These are phyloP conservation scores for Trichoderma gamsii DNA, from an alignment of 495 filamentous ascomycete species.

Conservation along the genomic window DNA sequence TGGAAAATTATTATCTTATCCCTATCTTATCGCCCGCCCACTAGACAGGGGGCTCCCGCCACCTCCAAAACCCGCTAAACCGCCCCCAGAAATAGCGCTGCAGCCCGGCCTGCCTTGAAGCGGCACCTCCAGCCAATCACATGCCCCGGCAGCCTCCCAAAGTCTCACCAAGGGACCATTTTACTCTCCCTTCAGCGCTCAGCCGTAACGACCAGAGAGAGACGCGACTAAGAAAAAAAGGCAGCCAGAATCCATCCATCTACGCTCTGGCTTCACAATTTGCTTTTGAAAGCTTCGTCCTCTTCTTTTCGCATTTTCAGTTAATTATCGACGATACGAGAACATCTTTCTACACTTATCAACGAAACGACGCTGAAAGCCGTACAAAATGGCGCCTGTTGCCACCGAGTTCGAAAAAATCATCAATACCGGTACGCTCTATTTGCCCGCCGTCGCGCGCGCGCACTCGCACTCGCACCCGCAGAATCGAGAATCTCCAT, in stretches of 20 bases:
- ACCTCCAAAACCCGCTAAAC: background rate
- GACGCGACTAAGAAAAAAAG: conserved; percentile 2
- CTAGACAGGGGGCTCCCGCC: conserved; percentile 5
- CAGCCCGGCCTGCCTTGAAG: background rate
- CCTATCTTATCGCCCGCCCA: conserved; percentile 9
- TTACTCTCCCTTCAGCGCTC: background rate
- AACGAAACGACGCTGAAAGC: background rate
- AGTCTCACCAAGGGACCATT: background rate
- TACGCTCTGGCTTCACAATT: background rate
- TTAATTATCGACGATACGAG: background rate
- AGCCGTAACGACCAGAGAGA: background rate
- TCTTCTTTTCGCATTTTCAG: background rate
- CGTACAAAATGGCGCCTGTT: conserved; percentile 42
- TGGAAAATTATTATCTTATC: background rate
- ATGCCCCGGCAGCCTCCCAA: background rate
- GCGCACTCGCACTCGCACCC: background rate
- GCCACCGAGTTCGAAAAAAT: conserved; percentile 59
- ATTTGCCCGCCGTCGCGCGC: background rate
- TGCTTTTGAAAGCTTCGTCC: background rate
- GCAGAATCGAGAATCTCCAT: background rate
- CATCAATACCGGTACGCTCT: conserved; percentile 52
- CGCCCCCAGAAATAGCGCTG: background rate
- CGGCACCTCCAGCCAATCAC: background rate
- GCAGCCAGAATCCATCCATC: background rate
- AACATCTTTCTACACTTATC: background rate